A percentile compares a stretch with the other conserved stretches of the same genome.
These are phyloP conservation scores for Linum tenue DNA, from an alignment of 345 rosid genomes.

Conservation along the genomic window DNA sequence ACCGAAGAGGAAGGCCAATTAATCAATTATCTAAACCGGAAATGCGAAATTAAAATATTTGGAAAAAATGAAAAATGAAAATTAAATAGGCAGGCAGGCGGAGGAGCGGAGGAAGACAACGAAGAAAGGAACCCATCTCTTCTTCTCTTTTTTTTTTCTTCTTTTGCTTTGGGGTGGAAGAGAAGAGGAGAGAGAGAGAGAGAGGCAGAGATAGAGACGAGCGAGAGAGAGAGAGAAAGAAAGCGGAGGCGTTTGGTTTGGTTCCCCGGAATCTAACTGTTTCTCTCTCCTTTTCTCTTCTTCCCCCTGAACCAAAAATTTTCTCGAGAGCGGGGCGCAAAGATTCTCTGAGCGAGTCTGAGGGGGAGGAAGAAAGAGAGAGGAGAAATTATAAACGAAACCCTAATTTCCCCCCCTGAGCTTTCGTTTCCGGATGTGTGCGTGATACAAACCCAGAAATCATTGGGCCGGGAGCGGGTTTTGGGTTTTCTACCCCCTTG, in stretches of 20 bases:
- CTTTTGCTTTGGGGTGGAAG: not conserved
- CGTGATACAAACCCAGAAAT: not conserved
- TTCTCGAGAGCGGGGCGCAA: not conserved
- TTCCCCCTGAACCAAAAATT: not conserved
- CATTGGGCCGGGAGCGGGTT: not conserved
- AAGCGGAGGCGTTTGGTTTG: not conserved
- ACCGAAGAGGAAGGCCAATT: too few relatives aligned
- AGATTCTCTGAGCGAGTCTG: not conserved
- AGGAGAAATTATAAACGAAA: not conserved
- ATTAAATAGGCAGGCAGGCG: not conserved
- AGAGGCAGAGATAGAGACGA: not conserved
- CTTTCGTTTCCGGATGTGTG: not conserved
- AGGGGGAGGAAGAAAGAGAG: not conserved
- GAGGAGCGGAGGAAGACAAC: not conserved
- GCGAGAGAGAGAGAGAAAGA: not conserved
- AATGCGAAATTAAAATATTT: too few relatives aligned
- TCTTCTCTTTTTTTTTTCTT: not conserved
- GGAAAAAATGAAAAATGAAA: too few relatives aligned
- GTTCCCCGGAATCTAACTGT: not conserved
- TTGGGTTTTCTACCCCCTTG: not conserved
- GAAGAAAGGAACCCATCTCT: slow-evolving; percentile 1
- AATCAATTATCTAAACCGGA: too few relatives aligned
- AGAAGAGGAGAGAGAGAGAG: slow-evolving; percentile 4
- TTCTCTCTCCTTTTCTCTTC: not conserved
- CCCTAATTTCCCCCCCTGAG: not conserved